Evolutionary conservation across 164 flowering plant genomes (phyloP), one percentile per base, ranked within the genome.

Genomic region (Cinnamomum micranthum): DNA sequence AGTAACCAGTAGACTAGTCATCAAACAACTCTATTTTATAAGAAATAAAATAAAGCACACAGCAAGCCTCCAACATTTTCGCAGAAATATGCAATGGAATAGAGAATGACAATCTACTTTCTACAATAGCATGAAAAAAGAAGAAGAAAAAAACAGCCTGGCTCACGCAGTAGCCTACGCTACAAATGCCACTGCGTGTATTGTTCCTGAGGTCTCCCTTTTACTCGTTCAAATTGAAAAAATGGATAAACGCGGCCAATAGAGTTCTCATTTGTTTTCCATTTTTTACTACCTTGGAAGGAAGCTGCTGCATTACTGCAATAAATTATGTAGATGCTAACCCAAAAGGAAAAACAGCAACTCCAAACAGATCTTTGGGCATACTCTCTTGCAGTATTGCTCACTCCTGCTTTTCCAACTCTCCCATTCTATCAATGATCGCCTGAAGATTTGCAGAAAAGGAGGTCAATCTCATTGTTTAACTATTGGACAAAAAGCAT

Each of bases 401-500:
- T 86, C 82, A 95, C 76, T 95, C 99, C 74, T 87, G 93, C 84
- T 93, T 95, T 80, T 95, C 99, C 82, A 95, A 81, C 81, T 95
- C 99, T 25, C 97, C 97, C 99, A 93, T 91, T 83, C 97, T 90
- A 82, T 93, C 98, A 28, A 95, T 93, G 75, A 95, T 95, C 22
- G 97, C 99, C 99, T 95, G 93, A 79, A 81, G 71, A 52, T 63
- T 25, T 25, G 3, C 63, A 24, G 2, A 19, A 52, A 15, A 27
- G 10, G 47, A 15, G 19, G 50, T 41, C 47, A 41, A 41, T 41
- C 47, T 41, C 47, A 41, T 9, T 41, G 47, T 41, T 41, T 9
- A 41, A 6, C 10, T 41, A 41, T 0, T 41, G 10, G 47, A 41
- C 10, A 41, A 41, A 35, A 7, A n/a, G 47, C 47, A 41, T 7